A percentile compares a stretch with the other conserved stretches of the same genome.
phyloP scores from a whole-genome alignment of 176 grass and related monocot genomes.

The Secale cereale region DNA sequence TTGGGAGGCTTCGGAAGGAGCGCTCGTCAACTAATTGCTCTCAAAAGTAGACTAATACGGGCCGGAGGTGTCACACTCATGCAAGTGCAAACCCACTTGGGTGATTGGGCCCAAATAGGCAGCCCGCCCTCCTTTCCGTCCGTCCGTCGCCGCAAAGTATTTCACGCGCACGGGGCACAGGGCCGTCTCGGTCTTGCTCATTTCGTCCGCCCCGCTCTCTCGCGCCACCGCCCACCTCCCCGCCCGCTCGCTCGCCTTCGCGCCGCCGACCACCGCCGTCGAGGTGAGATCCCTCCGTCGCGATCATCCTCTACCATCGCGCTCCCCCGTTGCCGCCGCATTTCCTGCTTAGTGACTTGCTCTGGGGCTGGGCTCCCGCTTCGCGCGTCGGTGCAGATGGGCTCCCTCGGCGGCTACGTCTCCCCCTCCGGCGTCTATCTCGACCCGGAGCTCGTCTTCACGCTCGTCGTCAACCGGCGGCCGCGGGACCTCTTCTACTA shows the following conservation, averaged over 20 bases:
- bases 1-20: too few species aligned
- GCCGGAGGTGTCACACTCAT: too few species aligned
- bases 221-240: background rate
- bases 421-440: background rate
- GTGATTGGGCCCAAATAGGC: background rate
- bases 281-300: background rate
- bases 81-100: background rate
- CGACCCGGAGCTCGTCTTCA: background rate
- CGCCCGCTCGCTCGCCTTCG: background rate
- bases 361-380: background rate
- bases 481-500: background rate
- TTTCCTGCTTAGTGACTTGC: background rate
- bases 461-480: background rate
- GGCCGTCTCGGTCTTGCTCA: background rate
- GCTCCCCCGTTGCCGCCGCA: background rate
- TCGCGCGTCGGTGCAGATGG: conserved; percentile 6
- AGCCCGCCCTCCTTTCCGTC: background rate
- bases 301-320: background rate
- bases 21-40: too few species aligned
- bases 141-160: background rate
- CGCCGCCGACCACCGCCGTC: background rate
- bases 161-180: background rate
- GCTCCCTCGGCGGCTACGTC: background rate
- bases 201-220: background rate
- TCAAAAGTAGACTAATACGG: too few species aligned